Conservation (phyloP, 495 filamentous ascomycete genomes). For the Haplographium delicatum region DNA sequence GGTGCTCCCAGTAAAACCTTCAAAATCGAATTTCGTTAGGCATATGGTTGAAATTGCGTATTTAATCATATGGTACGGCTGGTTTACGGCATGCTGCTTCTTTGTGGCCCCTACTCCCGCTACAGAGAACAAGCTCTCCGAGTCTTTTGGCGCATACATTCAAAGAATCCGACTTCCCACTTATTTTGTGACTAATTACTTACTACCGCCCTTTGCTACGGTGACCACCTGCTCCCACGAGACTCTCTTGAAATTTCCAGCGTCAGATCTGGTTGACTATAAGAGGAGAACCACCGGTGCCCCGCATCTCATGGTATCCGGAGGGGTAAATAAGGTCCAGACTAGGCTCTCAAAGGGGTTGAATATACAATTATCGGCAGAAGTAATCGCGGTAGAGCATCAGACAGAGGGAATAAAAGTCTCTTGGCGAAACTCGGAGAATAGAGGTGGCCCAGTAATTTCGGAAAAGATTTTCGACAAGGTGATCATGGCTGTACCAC, state of each 20-base stretch:
- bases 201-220: conserved; percentile 48
- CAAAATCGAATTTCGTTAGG: conserved; percentile 8
- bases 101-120: conserved; percentile 34
- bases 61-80: conserved; percentile 31
- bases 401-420: not conserved
- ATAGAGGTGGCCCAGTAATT: not conserved
- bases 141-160: conserved; percentile 41
- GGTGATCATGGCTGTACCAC: conserved; percentile 43
- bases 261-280: conserved; percentile 43
- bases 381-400: conserved; percentile 11
- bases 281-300: conserved; percentile 37
- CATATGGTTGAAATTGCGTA: conserved; percentile 38
- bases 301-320: conserved; percentile 43
- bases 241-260: conserved; percentile 45
- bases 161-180: conserved; percentile 39
- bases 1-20: conserved; percentile 35
- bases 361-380: conserved; percentile 15
- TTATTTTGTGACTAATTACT: conserved; percentile 37
- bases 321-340: conserved; percentile 43
- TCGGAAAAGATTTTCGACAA: conserved; percentile 32
- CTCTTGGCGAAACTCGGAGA: not conserved
- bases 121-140: too few relatives aligned
- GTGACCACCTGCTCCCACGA: conserved; percentile 49
- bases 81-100: conserved; percentile 37
- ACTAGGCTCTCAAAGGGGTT: conserved; percentile 32